Evolutionary conservation across 768 basidiomycete genomes (phyloP).

Genomic region (Gautieria morchelliformis): DNA sequence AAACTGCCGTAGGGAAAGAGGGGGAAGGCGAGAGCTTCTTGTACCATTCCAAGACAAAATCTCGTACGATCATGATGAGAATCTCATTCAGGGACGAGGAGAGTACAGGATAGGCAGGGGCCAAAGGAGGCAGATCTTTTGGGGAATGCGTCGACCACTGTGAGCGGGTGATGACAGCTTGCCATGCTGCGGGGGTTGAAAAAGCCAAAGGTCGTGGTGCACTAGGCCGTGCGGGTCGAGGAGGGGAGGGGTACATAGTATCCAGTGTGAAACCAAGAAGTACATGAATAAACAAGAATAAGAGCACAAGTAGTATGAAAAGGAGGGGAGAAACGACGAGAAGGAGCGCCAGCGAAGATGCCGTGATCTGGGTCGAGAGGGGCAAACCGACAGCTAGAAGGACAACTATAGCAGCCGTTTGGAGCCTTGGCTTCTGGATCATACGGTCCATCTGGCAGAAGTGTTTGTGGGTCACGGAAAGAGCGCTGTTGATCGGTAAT

Average conservation of each 20-base stretch:
- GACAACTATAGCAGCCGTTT: background rate
- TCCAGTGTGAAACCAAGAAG: slow-evolving; percentile 15
- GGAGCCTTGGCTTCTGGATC: background rate
- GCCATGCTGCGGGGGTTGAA: slow-evolving; percentile 92
- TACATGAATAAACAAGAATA: slow-evolving; percentile 13
- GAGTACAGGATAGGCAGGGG: slow-evolving; percentile 52
- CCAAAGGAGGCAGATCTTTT: slow-evolving; percentile 56
- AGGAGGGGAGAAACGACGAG: slow-evolving; percentile 14
- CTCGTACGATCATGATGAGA: slow-evolving; percentile 69
- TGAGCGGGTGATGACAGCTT: slow-evolving; percentile 79
- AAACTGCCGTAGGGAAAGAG: slow-evolving; percentile 81
- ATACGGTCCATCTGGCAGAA: background rate
- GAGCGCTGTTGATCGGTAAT: background rate
- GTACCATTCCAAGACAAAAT: slow-evolving; percentile 91
- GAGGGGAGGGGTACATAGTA: slow-evolving; percentile 1
- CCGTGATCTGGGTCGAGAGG: slow-evolving; percentile 15
- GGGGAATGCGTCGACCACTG: slow-evolving; percentile 76
- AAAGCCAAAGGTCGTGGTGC: slow-evolving; percentile 74
- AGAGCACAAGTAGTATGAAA: slow-evolving; percentile 7
- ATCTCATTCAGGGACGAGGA: slow-evolving; percentile 73
- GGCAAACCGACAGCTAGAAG: slow-evolving; percentile 12
- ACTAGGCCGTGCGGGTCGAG: slow-evolving; percentile 24
- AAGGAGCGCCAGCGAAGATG: slow-evolving; percentile 17
- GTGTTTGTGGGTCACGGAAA: background rate
- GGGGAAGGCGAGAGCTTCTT: slow-evolving; percentile 74